Evolutionary conservation across 2,329 filamentous ascomycete species (phyloP).

Genomic region (Microsporum canis): DNA sequence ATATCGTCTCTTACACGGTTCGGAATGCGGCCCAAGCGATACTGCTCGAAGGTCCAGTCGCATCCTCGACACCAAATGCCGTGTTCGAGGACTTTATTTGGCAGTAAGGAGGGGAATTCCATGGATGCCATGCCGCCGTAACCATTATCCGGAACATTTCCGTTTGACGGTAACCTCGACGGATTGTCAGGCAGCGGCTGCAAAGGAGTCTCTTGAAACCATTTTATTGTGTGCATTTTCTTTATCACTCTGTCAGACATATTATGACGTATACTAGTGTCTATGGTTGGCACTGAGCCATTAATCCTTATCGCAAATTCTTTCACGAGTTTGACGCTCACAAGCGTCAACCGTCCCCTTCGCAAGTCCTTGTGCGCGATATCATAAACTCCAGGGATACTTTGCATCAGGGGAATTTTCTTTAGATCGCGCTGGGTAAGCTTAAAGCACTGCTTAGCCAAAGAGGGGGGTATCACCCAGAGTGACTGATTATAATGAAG

Average conservation of each 20-base stretch:
- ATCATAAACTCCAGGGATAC: background rate
- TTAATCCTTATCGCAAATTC: background rate
- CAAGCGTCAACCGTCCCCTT: background rate
- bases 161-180: background rate
- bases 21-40: background rate
- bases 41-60: background rate
- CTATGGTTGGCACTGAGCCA: background rate
- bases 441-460: background rate
- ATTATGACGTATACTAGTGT: background rate
- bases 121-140: slow-evolving; percentile 3
- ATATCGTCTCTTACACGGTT: background rate
- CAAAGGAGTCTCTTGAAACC: background rate
- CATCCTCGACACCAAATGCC: slow-evolving; percentile 1
- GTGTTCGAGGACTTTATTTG: background rate
- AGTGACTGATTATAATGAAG: slow-evolving; percentile 11
- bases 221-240: background rate
- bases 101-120: background rate
- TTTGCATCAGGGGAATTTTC: background rate
- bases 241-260: background rate
- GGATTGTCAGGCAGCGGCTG: background rate
- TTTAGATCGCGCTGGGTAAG: background rate
- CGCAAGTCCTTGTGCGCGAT: background rate
- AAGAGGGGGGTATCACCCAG: background rate
- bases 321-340: background rate
- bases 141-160: background rate